These are phyloP conservation scores for Protostelium mycophagum DNA, from an alignment of 78 protist species.

Conservation along the genomic window DNA sequence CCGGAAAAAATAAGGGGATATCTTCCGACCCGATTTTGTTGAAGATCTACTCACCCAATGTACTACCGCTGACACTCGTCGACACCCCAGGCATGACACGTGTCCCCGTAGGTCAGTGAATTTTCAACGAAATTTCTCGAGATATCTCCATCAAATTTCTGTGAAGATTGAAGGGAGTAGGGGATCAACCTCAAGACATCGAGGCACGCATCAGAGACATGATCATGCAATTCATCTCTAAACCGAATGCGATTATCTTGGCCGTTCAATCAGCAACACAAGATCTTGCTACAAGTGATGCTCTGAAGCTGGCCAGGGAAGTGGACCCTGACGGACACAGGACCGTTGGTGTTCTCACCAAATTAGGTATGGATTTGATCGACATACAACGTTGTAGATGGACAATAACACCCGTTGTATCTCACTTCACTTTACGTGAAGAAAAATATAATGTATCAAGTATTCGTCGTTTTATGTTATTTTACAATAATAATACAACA, in stretches of 20 bases:
- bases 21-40: conserved; percentile 83
- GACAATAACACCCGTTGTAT: conserved; percentile 26
- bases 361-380: conserved; percentile 76
- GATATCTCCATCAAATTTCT: not conserved
- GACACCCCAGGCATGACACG: conserved; percentile 97
- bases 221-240: conserved; percentile 62
- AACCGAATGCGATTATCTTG: conserved; percentile 86
- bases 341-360: conserved; percentile 96
- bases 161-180: conserved; percentile 21
- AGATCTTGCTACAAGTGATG: conserved; percentile 93
- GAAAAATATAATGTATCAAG: not conserved
- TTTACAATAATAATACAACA: no score
- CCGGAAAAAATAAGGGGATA: conserved; percentile 73
- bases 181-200: conserved; percentile 92
- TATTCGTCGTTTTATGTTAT: no score
- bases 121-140: not conserved
- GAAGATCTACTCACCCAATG: conserved; percentile 82
- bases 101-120: conserved; percentile 65
- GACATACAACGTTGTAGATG: conserved; percentile 19
- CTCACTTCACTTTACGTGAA: not conserved
- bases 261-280: conserved; percentile 94
- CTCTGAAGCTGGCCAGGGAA: conserved; percentile 75
- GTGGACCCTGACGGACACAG: conserved; percentile 89
- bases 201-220: conserved; percentile 73
- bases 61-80: conserved; percentile 92